Evolutionary conservation across 306 rosid genomes (phyloP).

Genomic region (Sechiopsis laciniata): DNA sequence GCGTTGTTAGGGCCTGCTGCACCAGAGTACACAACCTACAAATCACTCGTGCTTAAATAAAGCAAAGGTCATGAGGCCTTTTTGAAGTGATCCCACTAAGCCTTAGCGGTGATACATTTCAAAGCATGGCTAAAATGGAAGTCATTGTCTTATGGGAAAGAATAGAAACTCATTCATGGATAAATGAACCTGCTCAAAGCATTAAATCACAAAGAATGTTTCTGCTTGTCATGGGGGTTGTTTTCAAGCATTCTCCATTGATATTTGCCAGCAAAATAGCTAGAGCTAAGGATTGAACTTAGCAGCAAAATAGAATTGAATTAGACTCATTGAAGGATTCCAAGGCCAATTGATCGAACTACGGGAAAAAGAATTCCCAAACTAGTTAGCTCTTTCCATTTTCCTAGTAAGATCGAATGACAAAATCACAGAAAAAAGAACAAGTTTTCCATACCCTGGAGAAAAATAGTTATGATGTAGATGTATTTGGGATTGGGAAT

Average conservation of each 20-base stretch:
- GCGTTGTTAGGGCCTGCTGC: conserved; percentile 7
- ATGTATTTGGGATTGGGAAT: not conserved
- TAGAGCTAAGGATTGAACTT: not conserved
- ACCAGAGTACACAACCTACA: not conserved
- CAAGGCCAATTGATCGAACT: not conserved
- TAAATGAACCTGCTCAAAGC: not conserved
- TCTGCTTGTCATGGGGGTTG: not conserved
- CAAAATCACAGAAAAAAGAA: not conserved
- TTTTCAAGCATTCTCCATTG: not conserved
- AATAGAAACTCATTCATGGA: not conserved
- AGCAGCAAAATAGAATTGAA: not conserved
- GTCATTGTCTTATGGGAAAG: not conserved
- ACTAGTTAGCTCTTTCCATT: conserved; percentile 5
- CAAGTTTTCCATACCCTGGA: not conserved
- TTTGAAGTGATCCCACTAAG: not conserved
- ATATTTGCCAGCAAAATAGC: conserved; percentile 5
- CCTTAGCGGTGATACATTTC: not conserved
- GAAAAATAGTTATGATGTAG: not conserved
- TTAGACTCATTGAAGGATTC: not conserved
- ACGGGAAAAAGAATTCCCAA: not conserved
- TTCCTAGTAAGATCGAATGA: not conserved
- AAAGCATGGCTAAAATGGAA: conserved; percentile 2
- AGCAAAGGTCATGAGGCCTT: conserved; percentile 7
- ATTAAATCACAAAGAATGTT: not conserved
- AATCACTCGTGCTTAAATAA: not conserved